Base-by-base conservation (phyloP, 176 grass and related monocot genomes). In the Triticum turgidum region DNA sequence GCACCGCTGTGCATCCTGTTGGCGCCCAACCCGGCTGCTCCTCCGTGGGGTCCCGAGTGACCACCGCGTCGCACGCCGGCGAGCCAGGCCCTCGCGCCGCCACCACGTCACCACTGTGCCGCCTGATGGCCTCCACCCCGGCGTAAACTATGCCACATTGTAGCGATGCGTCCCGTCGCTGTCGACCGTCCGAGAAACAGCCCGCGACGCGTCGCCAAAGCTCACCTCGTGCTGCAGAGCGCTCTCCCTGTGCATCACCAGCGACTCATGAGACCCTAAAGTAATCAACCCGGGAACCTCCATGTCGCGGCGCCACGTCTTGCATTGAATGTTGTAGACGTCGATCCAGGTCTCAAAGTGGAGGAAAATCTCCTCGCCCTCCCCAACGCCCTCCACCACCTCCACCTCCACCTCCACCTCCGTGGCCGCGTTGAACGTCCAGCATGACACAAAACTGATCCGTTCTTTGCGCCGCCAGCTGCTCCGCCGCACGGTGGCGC, bases 211-310 rank as follows among this genome's bases (percentile, higher is more conserved):
- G 9, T 37, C 20, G 9, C 68, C 68, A 71, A 71, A 71, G 35
- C 68, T 41, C 66, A 69, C 66, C 66, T 69, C 32, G 29, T 34
- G 20, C 34, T 71, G 35, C 20, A 71, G 9, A 39, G 38, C 21
- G 68, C 68, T 71, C n/a, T 41, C 20, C 34, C 68, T 71, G 68
- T 71, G 68, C 68, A 71, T 41, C 68, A 71, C 35, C 68, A 11
- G 32, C 7, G 66, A 69, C 66, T 20, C 66, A 69, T 69, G 66
- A 10, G 67, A 38, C 67, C 33, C 0, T 7, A 1, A 10, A 20
- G 1, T 1, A 69, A 34, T 9, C 17, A 17, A 21, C 18, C 17
- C 33, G 15, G 67, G 8, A 38, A 38, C 9, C 34, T 71, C 21
- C 20, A 71, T 21, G 67, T 17, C 20, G 67, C 17, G 32, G 34